Percentiles rank a stretch among this genome's conserved stretches.
Evolutionary conservation across 1,284 basidiomycete genomes (phyloP).

Genomic region (Cutaneotrichosporon cyanovorans): DNA sequence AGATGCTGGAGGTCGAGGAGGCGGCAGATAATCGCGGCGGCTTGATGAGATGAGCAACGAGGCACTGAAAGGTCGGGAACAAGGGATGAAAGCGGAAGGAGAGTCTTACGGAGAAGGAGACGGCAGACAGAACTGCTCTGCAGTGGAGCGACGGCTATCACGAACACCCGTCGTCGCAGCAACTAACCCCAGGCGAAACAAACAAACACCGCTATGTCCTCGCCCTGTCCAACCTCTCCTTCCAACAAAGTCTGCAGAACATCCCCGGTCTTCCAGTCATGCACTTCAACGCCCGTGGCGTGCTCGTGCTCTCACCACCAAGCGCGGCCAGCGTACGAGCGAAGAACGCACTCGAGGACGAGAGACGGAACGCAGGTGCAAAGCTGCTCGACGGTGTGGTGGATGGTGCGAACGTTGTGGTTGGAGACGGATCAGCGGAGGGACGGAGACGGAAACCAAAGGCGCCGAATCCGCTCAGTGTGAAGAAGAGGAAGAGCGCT

Average conservation of each 20-base stretch:
- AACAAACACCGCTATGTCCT: slow-evolving; percentile 88
- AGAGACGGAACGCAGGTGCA: slow-evolving; percentile 39
- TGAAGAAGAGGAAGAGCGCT: slow-evolving; percentile 77
- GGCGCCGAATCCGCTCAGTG: slow-evolving; percentile 83
- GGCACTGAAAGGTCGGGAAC: no score
- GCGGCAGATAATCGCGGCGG: no score
- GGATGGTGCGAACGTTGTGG: slow-evolving; percentile 47
- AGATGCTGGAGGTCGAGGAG: no score
- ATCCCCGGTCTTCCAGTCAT: slow-evolving; percentile 78
- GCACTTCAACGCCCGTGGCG: slow-evolving; percentile 75
- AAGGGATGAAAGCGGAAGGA: no score
- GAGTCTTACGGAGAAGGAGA: no score
- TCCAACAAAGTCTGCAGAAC: slow-evolving; percentile 58
- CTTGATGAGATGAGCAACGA: no score
- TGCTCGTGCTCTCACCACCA: slow-evolving; percentile 82
- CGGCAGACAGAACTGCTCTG: no score
- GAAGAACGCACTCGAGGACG: slow-evolving; percentile 55
- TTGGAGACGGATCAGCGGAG: slow-evolving; percentile 51
- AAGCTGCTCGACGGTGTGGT: slow-evolving; percentile 31
- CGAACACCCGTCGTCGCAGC: not conserved
- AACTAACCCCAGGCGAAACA: slow-evolving; percentile 54
- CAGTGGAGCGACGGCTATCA: no score
- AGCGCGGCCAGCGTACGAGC: slow-evolving; percentile 63
- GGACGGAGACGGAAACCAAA: slow-evolving; percentile 65
- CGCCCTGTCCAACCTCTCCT: slow-evolving; percentile 64